Percentiles rank a stretch among this genome's conserved stretches.
These are phyloP conservation scores for Fusarium pininemorale DNA, from an alignment of 2,329 filamentous ascomycete genomes.

Conservation along the genomic window DNA sequence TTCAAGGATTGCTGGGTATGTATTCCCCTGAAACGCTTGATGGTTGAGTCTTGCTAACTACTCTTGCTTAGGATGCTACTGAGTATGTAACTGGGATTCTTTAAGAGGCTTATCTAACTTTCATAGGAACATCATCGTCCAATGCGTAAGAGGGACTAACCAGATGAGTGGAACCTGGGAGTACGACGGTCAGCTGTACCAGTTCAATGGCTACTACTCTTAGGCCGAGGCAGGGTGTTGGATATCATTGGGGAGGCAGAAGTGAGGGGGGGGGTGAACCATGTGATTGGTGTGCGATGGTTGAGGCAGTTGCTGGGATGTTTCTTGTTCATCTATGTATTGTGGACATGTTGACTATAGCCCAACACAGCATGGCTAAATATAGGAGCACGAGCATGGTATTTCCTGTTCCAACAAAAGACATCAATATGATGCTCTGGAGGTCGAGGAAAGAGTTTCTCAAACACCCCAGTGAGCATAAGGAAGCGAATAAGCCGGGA, in stretches of 20 bases:
- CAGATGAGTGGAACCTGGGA: background rate
- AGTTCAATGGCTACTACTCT: background rate
- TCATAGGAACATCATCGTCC: background rate
- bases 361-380: fast-evolving
- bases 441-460: fast-evolving
- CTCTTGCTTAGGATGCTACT: background rate
- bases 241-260: fast-evolving
- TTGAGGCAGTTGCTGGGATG: background rate
- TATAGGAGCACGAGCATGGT: fast-evolving
- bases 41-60: too few species aligned
- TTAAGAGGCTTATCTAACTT: background rate
- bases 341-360: fast-evolving
- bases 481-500: background rate
- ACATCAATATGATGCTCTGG: fast-evolving
- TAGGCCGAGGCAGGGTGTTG: fast-evolving
- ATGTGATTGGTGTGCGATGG: background rate
- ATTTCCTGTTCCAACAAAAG: background rate
- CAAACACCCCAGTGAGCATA: background rate
- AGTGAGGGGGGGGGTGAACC: fast-evolving
- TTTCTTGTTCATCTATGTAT: fast-evolving
- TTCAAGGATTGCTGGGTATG: constrained; percentile 9
- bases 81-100: background rate
- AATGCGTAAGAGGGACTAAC: background rate
- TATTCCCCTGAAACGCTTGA: background rate
- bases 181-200: background rate